Evolutionary conservation across 306 rosid species (phyloP), one percentile per base, ranked within the genome.

Genomic region (Arachis hypogaea): DNA sequence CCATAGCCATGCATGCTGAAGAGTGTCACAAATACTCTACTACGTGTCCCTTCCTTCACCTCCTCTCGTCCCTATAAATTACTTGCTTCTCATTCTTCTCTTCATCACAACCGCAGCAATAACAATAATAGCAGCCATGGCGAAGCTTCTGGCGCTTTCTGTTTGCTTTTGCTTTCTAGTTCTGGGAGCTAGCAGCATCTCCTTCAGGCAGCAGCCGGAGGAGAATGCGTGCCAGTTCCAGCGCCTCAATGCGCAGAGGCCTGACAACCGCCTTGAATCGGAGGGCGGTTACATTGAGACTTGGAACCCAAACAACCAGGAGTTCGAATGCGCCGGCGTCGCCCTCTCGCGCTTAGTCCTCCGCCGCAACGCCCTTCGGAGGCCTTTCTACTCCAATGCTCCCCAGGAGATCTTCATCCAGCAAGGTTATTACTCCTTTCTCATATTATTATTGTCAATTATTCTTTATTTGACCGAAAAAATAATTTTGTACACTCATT

Each of bases 1-100:
- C n/a, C 30, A 60, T 44, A 59, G 45, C 59, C 88, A 83, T 85
- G 87, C 93, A 82, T 44, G 73, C 30, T 66, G 89, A 82, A 84
- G 80, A 84, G 55, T 84, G 93, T 81, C 85, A 14, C 38, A 33
- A 50, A 64, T 29, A 7, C 69, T 38, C 66, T 18, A n/a, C 46
- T 6, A 80, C 80, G 88, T 86, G 93, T 82, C 84, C 58, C 28
- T 33, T 22, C 66, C 11, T 40, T 38, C 63, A 6, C 30, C 38
- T 36, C 33, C 44, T 22, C 52, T 7, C 64, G 9, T 8, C 49
- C 30, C 62, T 70, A 74, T 82, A 82, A 82, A 78, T 74, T 4
- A 14, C 9, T 57, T 61, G 0, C 49, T 11, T 75, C 59, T 2
- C 43, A 36, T 78, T 78, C 77, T 78, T 82, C 77, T 11, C 79